These are phyloP conservation scores for Arachnopeziza araneosa DNA, from an alignment of 2,329 filamentous ascomycete genomes.

Conservation along the genomic window DNA sequence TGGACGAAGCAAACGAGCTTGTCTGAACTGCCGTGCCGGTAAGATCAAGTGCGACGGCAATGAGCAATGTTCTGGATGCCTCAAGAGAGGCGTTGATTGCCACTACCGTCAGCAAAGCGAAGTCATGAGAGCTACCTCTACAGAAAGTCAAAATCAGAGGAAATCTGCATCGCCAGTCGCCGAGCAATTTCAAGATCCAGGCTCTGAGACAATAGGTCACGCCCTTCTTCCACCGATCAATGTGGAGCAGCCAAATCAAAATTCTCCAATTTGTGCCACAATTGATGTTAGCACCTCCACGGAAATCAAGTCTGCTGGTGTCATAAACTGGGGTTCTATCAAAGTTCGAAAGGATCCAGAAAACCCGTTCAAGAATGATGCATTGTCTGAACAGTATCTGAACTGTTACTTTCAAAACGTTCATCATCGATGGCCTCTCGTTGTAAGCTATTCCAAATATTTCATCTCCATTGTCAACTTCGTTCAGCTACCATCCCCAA, in stretches of 20 bases:
- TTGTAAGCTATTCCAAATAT: conserved; percentile 15
- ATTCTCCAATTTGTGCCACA: neutral
- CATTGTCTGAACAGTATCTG: conserved; percentile 13
- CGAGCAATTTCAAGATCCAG: neutral
- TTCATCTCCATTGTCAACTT: no score
- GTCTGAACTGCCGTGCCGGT: conserved; percentile 1
- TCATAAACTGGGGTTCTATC: neutral
- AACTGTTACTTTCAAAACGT: conserved; percentile 37
- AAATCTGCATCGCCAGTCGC: neutral
- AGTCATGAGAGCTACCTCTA: neutral
- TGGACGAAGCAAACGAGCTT: neutral
- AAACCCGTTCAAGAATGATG: neutral
- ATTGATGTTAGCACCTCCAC: neutral
- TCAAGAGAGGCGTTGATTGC: conserved; percentile 2
- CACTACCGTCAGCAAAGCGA: neutral
- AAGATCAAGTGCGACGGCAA: conserved; percentile 6
- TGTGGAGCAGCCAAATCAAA: neutral
- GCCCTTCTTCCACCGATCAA: neutral
- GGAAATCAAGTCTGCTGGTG: neutral
- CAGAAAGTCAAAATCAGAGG: neutral
- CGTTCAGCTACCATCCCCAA: neutral
- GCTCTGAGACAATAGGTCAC: neutral
- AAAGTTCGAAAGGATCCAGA: neutral
- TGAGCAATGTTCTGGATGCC: conserved; percentile 1
- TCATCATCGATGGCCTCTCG: conserved; percentile 38